Evolutionary conservation across 1,284 basidiomycete species (phyloP).

Genomic region (Cerioporus squamosus): DNA sequence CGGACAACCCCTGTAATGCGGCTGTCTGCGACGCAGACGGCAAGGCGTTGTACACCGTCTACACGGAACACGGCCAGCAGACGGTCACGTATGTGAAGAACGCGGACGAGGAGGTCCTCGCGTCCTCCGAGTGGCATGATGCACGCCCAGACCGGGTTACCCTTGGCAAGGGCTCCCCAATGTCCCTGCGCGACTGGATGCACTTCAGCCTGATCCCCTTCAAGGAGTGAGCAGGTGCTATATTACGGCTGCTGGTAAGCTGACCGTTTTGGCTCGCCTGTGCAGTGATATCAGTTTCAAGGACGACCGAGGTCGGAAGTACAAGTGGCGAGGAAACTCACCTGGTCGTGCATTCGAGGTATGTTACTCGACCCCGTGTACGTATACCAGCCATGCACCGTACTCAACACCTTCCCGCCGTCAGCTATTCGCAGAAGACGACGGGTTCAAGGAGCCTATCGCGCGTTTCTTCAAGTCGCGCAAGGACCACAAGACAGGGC

Average conservation of each 20-base stretch:
- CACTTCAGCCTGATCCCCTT: conserved; percentile 46
- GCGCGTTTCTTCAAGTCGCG: conserved; percentile 41
- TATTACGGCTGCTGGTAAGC: neutral
- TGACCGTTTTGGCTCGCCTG: neutral
- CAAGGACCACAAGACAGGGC: conserved; percentile 25
- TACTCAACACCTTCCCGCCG: neutral
- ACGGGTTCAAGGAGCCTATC: conserved; percentile 37
- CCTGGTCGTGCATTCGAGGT: conserved; percentile 43
- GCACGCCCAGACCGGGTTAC: conserved; percentile 27
- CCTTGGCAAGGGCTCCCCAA: conserved; percentile 20
- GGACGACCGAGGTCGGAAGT: conserved; percentile 39
- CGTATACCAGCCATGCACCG: neutral
- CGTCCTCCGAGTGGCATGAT: conserved; percentile 30
- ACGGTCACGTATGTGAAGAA: conserved; percentile 39
- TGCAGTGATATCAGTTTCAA: conserved; percentile 42
- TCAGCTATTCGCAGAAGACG: conserved; percentile 41
- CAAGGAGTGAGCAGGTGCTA: conserved; percentile 37
- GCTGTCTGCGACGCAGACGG: conserved; percentile 41
- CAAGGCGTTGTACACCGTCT: conserved; percentile 42
- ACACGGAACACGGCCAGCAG: conserved; percentile 38
- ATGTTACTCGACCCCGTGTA: neutral
- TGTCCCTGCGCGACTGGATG: conserved; percentile 42
- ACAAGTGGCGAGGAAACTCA: conserved; percentile 46
- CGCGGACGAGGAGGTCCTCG: conserved; percentile 29
- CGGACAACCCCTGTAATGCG: conserved; percentile 50